Conservation (phyloP, 1,139 yeast genomes). For the Magnusiomyces fungicola region DNA sequence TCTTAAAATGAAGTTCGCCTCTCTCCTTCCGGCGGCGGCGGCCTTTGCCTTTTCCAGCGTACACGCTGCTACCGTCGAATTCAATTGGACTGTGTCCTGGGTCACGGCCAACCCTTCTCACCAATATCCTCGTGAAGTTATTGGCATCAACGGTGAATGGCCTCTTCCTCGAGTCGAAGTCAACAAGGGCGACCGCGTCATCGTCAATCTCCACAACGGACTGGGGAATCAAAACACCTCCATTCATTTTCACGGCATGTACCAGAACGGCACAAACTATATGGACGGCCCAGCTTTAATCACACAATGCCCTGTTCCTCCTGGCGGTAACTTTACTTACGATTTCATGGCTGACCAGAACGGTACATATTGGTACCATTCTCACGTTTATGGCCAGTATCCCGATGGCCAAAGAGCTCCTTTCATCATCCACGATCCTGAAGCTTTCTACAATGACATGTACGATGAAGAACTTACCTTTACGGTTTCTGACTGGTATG, state of each 20-base stretch:
- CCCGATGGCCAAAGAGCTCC: slow-evolving; percentile 89
- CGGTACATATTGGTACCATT: slow-evolving; percentile 94
- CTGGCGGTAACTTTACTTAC: slow-evolving; percentile 58
- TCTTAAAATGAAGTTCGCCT: background rate
- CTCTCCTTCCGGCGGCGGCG: background rate
- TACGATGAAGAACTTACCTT: slow-evolving; percentile 72
- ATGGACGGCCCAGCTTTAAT: slow-evolving; percentile 89
- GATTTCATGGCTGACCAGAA: slow-evolving; percentile 82
- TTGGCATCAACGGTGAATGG: slow-evolving; percentile 76
- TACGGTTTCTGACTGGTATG: slow-evolving; percentile 80
- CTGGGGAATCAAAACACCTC: slow-evolving; percentile 57
- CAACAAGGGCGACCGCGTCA: slow-evolving; percentile 67
- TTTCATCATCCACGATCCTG: slow-evolving; percentile 57
- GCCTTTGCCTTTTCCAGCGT: slow-evolving; percentile 20
- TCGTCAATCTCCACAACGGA: slow-evolving; percentile 62
- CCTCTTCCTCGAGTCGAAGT: slow-evolving; percentile 78
- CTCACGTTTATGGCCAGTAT: slow-evolving; percentile 79
- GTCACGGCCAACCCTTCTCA: slow-evolving; percentile 75
- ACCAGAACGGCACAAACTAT: slow-evolving; percentile 61
- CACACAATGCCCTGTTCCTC: slow-evolving; percentile 81
- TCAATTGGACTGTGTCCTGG: slow-evolving; percentile 71
- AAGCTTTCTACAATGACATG: slow-evolving; percentile 43
- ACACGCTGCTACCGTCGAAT: slow-evolving; percentile 52
- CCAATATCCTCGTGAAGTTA: slow-evolving; percentile 49
- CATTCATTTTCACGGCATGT: slow-evolving; percentile 87